These are phyloP conservation scores for Babesia sp. DNA, from an alignment of 169 alveolate genomes.

Conservation along the genomic window DNA sequence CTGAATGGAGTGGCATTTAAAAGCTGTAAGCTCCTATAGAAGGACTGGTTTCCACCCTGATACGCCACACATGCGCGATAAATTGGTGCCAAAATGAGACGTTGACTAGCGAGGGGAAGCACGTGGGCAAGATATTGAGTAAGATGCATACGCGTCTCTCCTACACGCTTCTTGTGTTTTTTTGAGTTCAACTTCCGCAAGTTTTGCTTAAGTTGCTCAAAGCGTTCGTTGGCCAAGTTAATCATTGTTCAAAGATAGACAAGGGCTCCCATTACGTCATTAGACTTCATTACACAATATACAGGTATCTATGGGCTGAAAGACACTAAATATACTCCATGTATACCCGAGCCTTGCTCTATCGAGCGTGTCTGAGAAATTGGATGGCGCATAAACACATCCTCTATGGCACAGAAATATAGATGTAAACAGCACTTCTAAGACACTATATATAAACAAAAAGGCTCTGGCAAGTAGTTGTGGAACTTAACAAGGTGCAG, in stretches of 20 bases:
- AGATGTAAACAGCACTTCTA: too few species aligned
- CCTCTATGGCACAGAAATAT: too few species aligned
- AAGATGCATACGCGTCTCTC: slow-evolving; percentile 48
- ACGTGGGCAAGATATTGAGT: slow-evolving; percentile 63
- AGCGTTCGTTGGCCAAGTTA: slow-evolving; percentile 24
- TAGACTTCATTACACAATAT: too few species aligned
- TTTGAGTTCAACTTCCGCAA: slow-evolving; percentile 46
- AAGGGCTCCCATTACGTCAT: too few species aligned
- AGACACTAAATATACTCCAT: too few species aligned
- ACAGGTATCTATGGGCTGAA: too few species aligned
- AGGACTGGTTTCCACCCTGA: slow-evolving; percentile 24
- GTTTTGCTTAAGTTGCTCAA: slow-evolving; percentile 47
- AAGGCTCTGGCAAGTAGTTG: too few species aligned
- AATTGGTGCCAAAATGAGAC: slow-evolving; percentile 55
- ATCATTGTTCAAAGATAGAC: slow-evolving; percentile 5
- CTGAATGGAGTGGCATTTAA: slow-evolving; percentile 33
- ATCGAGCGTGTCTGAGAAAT: too few species aligned
- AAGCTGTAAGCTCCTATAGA: not conserved
- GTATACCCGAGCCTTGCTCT: too few species aligned
- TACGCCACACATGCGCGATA: slow-evolving; percentile 31
- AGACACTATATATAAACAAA: too few species aligned
- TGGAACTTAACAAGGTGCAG: too few species aligned
- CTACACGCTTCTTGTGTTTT: slow-evolving; percentile 54
- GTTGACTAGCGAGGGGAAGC: slow-evolving; percentile 50
- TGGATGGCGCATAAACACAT: too few species aligned